Base-by-base conservation (phyloP, 2,329 filamentous ascomycete species). In the Lecanicillium sp. region DNA sequence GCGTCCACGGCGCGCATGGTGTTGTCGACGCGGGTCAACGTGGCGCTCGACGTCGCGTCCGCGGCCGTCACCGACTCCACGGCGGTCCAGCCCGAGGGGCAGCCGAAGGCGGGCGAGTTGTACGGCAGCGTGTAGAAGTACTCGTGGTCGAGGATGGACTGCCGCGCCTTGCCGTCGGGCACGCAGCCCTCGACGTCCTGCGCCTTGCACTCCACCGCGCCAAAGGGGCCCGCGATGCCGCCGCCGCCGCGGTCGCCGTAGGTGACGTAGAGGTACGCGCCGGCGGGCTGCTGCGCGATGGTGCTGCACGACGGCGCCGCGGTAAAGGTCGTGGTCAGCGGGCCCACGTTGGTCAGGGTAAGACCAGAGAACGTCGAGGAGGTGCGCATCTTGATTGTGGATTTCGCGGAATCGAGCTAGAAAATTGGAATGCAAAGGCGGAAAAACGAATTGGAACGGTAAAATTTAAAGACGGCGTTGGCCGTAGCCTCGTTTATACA, bases 281-380 rank as follows among this genome's bases (percentile, higher is more conserved):
- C 39, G 17, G 5, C 17, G 27, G 39, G 11, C 17, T 42, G 26
- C 17, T 19, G 9, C 5, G 26, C 17, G 8, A 42, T 26, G 2
- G 26, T 27, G 26, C 12, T 32, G 19, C 39, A 42, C 5, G 26
- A 17, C 5, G 39, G 39, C 17, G 27, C 39, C 11, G 39, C 26
- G 17, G 39, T 42, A 10, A 42, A 42, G 17, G 27, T 30, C 17
- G 39, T 32, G 7, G 39, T 42, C 2, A 42, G 26, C 5, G 39
- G 39, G 17, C 39, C 39, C 17, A 42, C 17, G 27, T 42, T 42
- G 39, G 39, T 42, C 17, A 42, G 39, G 15, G 39, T 42, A n/a
- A n/a, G n/a, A n/a, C n/a, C n/a, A n/a, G n/a, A n/a, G n/a, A n/a
- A n/a, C n/a, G n/a, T n/a, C n/a, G n/a, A n/a, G n/a, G n/a, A n/a